A percentile compares a stretch with the other conserved stretches of the same genome.
These are phyloP conservation scores for Wickerhamomyces chambardii DNA, from an alignment of 805 yeast species.

Conservation along the genomic window DNA sequence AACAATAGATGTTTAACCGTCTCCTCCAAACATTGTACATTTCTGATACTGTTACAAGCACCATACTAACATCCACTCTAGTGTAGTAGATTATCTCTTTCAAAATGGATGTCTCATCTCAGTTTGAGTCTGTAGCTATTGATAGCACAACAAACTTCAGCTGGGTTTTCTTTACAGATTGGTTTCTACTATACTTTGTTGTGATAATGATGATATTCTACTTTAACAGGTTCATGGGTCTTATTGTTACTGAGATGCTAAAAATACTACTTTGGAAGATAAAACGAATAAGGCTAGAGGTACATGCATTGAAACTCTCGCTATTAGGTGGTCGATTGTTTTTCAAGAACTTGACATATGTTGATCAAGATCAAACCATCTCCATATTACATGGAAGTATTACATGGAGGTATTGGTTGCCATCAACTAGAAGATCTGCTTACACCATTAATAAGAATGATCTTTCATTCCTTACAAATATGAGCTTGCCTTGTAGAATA, in stretches of 20 bases:
- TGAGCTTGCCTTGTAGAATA: constrained; percentile 45
- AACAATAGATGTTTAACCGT: no score
- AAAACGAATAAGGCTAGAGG: constrained; percentile 45
- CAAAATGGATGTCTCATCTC: constrained; percentile 17
- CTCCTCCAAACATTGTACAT: no score
- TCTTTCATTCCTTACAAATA: constrained; percentile 20
- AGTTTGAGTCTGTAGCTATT: constrained; percentile 23
- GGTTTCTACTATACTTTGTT: constrained; percentile 62
- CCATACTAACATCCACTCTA: no score
- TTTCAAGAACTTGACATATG: constrained; percentile 64
- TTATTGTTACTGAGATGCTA: constrained; percentile 38
- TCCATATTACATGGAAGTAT: constrained; percentile 63
- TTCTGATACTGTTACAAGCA: no score
- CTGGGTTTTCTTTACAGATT: constrained; percentile 80
- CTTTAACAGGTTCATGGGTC: constrained; percentile 66
- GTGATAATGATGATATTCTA: constrained; percentile 63
- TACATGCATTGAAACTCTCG: constrained; percentile 72
- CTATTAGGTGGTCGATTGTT: constrained; percentile 77
- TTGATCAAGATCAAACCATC: constrained; percentile 67
- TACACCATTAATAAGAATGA: constrained; percentile 6
- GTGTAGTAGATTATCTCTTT: no score
- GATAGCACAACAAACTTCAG: constrained; percentile 23
- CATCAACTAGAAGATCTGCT: constrained; percentile 23
- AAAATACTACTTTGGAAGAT: constrained; percentile 56
- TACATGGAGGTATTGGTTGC: constrained; percentile 91